A percentile compares a stretch with the other conserved stretches of the same genome.
Evolutionary conservation across 2,329 filamentous ascomycete genomes (phyloP).

Genomic region (Phyllosticta paracitricarpa): DNA sequence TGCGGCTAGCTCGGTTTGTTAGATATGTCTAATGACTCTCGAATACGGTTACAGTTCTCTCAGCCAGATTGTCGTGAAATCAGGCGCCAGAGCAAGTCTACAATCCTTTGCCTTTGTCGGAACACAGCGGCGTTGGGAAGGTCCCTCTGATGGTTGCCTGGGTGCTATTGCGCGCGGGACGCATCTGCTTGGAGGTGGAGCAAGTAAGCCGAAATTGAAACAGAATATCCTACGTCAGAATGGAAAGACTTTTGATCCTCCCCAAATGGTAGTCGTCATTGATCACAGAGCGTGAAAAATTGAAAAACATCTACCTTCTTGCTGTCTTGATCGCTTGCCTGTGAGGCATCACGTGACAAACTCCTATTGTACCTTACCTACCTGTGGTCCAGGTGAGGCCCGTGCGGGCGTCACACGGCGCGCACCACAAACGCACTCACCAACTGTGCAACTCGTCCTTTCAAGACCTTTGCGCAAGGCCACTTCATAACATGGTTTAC

Average conservation of each 20-base stretch:
- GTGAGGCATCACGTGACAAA: not conserved
- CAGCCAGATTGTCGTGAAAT: not conserved
- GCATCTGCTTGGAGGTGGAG: no score
- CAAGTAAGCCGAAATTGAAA: no score
- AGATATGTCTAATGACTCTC: not conserved
- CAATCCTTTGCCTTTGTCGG: not conserved
- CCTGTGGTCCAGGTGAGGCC: not conserved
- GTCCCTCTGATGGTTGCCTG: no score
- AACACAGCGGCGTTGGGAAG: no score
- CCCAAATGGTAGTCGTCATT: no score
- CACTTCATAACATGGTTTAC: conserved; percentile 5
- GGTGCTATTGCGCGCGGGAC: no score
- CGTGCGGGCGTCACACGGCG: not conserved
- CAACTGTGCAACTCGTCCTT: not conserved
- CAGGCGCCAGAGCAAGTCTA: not conserved
- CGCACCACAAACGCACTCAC: conserved; percentile 7
- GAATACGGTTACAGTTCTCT: not conserved
- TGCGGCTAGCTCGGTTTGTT: not conserved
- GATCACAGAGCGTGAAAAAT: no score
- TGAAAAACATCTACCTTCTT: no score
- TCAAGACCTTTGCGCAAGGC: not conserved
- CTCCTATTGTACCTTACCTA: not conserved
- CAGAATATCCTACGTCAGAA: no score
- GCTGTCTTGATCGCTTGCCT: no score
- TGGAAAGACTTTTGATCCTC: no score